A percentile compares a stretch with the other conserved stretches of the same genome.
Conservation (phyloP, 345 rosid species). For the Cardamine occulta region DNA sequence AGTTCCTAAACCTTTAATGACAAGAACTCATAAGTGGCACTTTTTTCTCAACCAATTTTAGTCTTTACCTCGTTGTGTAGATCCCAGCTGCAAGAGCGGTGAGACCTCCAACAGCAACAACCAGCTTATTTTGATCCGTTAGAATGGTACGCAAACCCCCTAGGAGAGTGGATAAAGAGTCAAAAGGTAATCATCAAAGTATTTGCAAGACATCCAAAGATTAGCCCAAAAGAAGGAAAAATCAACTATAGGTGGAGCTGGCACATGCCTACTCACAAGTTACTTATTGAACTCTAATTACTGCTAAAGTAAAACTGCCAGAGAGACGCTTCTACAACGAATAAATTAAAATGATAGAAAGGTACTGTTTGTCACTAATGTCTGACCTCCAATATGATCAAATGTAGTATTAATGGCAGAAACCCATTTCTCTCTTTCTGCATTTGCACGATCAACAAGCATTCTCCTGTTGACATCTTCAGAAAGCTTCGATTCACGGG, state of each 20-base stretch:
- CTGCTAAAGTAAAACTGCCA: neutral
- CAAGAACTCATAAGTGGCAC: neutral
- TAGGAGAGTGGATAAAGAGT: conserved; percentile 38
- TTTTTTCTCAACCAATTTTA: conserved; percentile 17
- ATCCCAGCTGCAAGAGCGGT: conserved; percentile 98
- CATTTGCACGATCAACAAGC: conserved; percentile 92
- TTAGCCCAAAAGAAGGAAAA: neutral
- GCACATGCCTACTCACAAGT: conserved; percentile 6
- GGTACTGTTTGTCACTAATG: conserved; percentile 2
- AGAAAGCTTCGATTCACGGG: conserved; percentile 92
- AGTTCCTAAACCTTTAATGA: conserved; percentile 10
- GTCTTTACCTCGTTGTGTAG: conserved; percentile 86
- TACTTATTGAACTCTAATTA: conserved; percentile 16
- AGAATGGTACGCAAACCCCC: conserved; percentile 91
- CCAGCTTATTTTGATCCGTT: conserved; percentile 94
- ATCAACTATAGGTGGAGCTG: neutral
- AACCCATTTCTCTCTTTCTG: conserved; percentile 97
- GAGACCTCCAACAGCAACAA: conserved; percentile 92
- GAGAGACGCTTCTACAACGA: neutral
- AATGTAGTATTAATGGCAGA: conserved; percentile 93
- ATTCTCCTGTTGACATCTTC: conserved; percentile 93
- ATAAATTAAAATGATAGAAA: conserved; percentile 1
- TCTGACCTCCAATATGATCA: conserved; percentile 91
- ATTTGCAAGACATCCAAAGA: neutral
- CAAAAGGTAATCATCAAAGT: conserved; percentile 20